phyloP scores from a whole-genome alignment of 1,284 basidiomycete genomes.

The Fomitopsis palustris region DNA sequence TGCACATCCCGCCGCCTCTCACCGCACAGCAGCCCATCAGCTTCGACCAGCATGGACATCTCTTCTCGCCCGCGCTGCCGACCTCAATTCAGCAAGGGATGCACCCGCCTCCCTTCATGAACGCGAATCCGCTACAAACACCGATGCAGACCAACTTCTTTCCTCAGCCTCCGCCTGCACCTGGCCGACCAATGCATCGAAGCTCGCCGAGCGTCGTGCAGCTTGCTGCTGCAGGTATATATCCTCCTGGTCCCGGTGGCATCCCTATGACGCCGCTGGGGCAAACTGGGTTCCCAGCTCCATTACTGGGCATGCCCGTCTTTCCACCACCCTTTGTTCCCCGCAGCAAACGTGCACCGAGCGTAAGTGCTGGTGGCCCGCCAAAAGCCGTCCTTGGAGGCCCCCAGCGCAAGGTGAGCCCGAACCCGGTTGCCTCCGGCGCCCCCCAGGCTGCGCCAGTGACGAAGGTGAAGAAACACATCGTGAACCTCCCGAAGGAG shows the following conservation, averaged over 20 bases:
- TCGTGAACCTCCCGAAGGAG: constrained; percentile 72
- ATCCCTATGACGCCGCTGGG: constrained; percentile 61
- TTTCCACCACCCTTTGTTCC: constrained; percentile 46
- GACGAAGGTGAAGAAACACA: constrained; percentile 62
- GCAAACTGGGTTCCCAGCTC: constrained; percentile 50
- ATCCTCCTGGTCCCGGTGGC: constrained; percentile 39
- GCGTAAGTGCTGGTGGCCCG: constrained; percentile 69
- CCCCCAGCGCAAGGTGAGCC: constrained; percentile 69
- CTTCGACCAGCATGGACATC: constrained; percentile 30
- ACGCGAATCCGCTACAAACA: constrained; percentile 46
- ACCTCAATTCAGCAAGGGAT: constrained; percentile 56
- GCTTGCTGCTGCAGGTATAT: constrained; percentile 54
- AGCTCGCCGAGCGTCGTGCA: constrained; percentile 61
- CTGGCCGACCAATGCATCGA: constrained; percentile 46
- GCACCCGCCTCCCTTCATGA: constrained; percentile 49
- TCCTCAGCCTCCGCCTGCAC: constrained; percentile 44
- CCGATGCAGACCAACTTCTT: constrained; percentile 68
- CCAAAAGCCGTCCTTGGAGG: constrained; percentile 80
- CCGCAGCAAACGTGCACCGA: constrained; percentile 57
- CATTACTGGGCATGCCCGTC: constrained; percentile 42
- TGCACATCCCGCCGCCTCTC: constrained; percentile 32
- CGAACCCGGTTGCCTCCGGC: constrained; percentile 32
- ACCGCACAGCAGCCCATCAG: constrained; percentile 29
- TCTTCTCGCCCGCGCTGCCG: constrained; percentile 66
- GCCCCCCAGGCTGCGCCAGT: constrained; percentile 22